A percentile compares a stretch with the other conserved stretches of the same genome.
Conservation (phyloP, 2,329 filamentous ascomycete genomes). For the Fusarium ramigenum region DNA sequence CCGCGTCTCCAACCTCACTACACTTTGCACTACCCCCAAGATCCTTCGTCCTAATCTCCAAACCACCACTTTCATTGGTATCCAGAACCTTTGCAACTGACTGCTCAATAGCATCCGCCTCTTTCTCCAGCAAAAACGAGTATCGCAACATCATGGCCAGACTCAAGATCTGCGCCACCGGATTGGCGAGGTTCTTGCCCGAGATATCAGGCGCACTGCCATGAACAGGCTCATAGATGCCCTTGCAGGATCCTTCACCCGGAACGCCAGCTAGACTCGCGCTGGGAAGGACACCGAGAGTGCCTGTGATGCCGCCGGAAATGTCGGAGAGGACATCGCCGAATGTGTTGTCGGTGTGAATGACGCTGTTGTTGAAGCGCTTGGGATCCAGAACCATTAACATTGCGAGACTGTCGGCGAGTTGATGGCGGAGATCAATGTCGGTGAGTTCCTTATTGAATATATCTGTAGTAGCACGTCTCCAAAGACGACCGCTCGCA, state of each 20-base stretch:
- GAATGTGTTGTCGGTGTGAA: constrained; percentile 59
- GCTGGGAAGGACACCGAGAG: constrained; percentile 56
- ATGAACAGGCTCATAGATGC: constrained; percentile 82
- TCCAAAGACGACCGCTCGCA: constrained; percentile 60
- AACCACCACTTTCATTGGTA: constrained; percentile 49
- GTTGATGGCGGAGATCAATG: constrained; percentile 55
- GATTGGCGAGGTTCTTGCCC: constrained; percentile 77
- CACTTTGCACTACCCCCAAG: constrained; percentile 72
- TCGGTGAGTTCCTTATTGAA: constrained; percentile 55
- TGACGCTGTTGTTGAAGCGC: constrained; percentile 57
- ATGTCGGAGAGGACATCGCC: constrained; percentile 59
- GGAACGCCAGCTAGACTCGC: constrained; percentile 56
- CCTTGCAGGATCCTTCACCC: constrained; percentile 60
- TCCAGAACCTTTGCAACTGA: constrained; percentile 73
- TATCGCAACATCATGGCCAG: constrained; percentile 81
- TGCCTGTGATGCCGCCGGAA: constrained; percentile 57
- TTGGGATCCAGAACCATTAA: constrained; percentile 57
- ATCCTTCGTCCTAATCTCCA: constrained; percentile 69
- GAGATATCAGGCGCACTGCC: constrained; percentile 78
- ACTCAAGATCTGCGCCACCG: constrained; percentile 75
- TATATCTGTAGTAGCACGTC: constrained; percentile 52
- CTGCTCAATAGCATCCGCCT: constrained; percentile 71
- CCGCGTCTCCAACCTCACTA: constrained; percentile 73
- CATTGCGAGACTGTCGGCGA: constrained; percentile 60
- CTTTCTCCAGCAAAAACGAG: constrained; percentile 68